phyloP scores from a whole-genome alignment of 1,284 basidiomycete genomes.

The Ceratobasidium theobromae region DNA sequence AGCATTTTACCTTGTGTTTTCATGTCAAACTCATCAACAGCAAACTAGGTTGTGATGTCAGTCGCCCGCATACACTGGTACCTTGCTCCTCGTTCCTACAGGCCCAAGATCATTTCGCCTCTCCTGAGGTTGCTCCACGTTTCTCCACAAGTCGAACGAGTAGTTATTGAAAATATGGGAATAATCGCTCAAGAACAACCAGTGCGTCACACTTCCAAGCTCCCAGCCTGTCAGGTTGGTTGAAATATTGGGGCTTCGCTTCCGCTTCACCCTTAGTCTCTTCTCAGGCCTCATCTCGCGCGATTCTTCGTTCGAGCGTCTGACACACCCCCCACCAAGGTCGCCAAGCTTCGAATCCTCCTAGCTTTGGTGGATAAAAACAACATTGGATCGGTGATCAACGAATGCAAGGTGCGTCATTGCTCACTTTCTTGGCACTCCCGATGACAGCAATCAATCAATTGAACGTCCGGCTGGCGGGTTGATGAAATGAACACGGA shows the following conservation, averaged over 20 bases:
- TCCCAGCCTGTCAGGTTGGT: background rate
- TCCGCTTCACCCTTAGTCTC: slow-evolving; percentile 48
- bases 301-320: slow-evolving; percentile 69
- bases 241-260: too few relatives aligned
- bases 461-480: too few relatives aligned
- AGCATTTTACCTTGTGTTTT: slow-evolving; percentile 38
- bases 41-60: slow-evolving; percentile 68
- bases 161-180: slow-evolving; percentile 70
- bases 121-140: slow-evolving; percentile 65
- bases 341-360: slow-evolving; percentile 72
- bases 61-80: slow-evolving; percentile 74
- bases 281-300: slow-evolving; percentile 61
- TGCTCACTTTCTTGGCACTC: background rate
- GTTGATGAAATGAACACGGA: background rate
- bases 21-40: background rate
- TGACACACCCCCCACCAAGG: slow-evolving; percentile 66
- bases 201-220: slow-evolving; percentile 48
- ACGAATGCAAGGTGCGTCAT: slow-evolving; percentile 74
- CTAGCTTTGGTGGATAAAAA: slow-evolving; percentile 62
- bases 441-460: too few relatives aligned
- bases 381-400: slow-evolving; percentile 68
- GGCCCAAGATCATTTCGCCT: slow-evolving; percentile 60
- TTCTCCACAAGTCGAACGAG: slow-evolving; percentile 68
- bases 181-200: slow-evolving; percentile 62
- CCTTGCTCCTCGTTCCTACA: slow-evolving; percentile 60